Conservation (phyloP, 2,329 filamentous ascomycete genomes). For the Xylaria sp. region DNA sequence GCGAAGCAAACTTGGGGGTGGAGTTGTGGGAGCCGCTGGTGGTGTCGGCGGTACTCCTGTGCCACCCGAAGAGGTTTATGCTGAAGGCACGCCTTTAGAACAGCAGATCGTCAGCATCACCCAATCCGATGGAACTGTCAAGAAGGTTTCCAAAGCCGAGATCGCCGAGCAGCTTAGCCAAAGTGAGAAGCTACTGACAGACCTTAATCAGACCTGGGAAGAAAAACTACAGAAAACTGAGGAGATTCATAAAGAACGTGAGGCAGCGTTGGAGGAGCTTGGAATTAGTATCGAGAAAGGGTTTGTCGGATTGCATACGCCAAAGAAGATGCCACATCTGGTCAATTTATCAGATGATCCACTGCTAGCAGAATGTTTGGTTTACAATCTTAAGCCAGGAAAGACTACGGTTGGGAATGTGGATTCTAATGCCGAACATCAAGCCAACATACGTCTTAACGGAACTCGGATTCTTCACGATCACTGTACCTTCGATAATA, state of each 20-base stretch:
- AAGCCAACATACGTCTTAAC: constrained; percentile 91
- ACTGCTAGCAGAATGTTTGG: constrained; percentile 90
- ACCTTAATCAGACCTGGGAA: constrained; percentile 99
- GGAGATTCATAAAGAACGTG: constrained; percentile 96
- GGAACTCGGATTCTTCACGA: constrained; percentile 91
- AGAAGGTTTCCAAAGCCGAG: constrained; percentile 97
- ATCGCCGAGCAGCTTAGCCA: constrained; percentile 96
- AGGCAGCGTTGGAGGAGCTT: constrained; percentile 92
- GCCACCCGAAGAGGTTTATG: constrained; percentile 83
- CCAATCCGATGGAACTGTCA: constrained; percentile 82
- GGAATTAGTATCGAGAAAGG: constrained; percentile 99
- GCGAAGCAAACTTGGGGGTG: constrained; percentile 82
- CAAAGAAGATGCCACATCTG: constrained; percentile 99
- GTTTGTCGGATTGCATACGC: constrained; percentile 92
- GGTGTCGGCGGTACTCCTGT: constrained; percentile 51
- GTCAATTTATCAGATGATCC: constrained; percentile 98
- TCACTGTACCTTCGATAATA: constrained; percentile 93
- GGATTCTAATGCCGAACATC: constrained; percentile 78
- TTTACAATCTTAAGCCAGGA: constrained; percentile 97
- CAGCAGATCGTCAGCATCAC: constrained; percentile 97
- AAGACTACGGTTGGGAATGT: constrained; percentile 94
- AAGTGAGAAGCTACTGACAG: constrained; percentile 93
- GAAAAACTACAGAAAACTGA: constrained; percentile 95
- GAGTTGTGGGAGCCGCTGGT: constrained; percentile 56
- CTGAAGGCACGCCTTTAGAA: constrained; percentile 90